A percentile compares a stretch with the other conserved stretches of the same genome.
Evolutionary conservation across 2,329 filamentous ascomycete genomes (phyloP).

Genomic region (Hypoxylon sp.): DNA sequence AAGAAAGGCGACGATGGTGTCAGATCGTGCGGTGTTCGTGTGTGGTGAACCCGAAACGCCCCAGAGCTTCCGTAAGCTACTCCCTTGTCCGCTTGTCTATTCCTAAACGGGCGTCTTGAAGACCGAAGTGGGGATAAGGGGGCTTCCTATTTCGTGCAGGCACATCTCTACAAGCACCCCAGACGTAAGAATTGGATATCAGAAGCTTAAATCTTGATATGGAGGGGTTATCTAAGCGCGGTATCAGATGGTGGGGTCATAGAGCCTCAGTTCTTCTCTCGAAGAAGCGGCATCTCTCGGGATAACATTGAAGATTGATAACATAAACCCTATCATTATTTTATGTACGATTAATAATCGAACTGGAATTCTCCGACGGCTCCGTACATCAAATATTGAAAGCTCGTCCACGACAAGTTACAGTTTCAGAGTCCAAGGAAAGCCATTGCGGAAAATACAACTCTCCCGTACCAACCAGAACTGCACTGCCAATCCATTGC

Average conservation of each 20-base stretch:
- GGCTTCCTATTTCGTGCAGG: conserved; percentile 25
- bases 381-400: conserved; percentile 1
- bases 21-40: conserved; percentile 35
- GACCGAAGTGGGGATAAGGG: conserved; percentile 1
- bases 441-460: neutral
- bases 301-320: conserved; percentile 16
- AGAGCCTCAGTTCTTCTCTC: conserved; percentile 27
- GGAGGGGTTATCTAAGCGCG: conserved; percentile 12
- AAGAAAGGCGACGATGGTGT: conserved; percentile 35
- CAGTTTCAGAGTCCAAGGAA: neutral
- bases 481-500: conserved; percentile 6
- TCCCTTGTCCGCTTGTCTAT: neutral
- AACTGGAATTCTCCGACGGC: conserved; percentile 4
- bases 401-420: neutral
- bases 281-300: conserved; percentile 38
- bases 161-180: conserved; percentile 15
- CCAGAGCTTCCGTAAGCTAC: conserved; percentile 26
- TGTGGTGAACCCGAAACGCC: conserved; percentile 14
- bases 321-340: conserved; percentile 6
- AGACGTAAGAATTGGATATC: conserved; percentile 5
- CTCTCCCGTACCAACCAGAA: neutral
- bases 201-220: conserved; percentile 8
- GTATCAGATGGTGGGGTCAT: conserved; percentile 26
- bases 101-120: conserved; percentile 20
- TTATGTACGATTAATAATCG: conserved; percentile 24